These are phyloP conservation scores for Xylaria sp. DNA, from an alignment of 2,329 filamentous ascomycete genomes.

Conservation along the genomic window DNA sequence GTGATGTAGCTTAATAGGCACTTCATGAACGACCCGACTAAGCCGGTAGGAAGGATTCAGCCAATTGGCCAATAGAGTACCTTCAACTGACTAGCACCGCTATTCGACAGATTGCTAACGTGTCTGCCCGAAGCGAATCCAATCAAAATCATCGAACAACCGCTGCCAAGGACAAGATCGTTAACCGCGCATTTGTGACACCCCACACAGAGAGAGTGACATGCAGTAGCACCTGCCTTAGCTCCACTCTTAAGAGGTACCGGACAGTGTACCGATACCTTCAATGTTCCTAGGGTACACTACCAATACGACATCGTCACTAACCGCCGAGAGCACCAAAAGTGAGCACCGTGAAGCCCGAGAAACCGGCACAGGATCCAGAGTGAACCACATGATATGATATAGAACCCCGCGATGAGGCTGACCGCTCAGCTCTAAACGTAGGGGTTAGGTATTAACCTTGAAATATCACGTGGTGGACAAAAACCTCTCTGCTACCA, in stretches of 20 bases:
- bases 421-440: constrained; percentile 8
- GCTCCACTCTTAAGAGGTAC: constrained; percentile 3
- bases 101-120: constrained; percentile 17
- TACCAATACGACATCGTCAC: no score
- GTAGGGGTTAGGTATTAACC: not conserved
- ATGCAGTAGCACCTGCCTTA: constrained; percentile 24
- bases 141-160: constrained; percentile 41
- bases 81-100: constrained; percentile 4
- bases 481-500: not conserved
- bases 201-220: constrained; percentile 26
- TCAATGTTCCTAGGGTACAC: not conserved
- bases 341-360: not conserved
- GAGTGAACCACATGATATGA: constrained; percentile 11
- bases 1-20: not conserved
- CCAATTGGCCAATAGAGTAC: constrained; percentile 18
- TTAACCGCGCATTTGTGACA: constrained; percentile 28
- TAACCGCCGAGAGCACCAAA: not conserved
- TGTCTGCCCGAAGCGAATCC: constrained; percentile 40
- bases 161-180: constrained; percentile 23
- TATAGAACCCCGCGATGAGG: not conserved
- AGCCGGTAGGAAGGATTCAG: not conserved
- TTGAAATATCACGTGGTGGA: not conserved
- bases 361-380: not conserved
- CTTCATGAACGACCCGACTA: no score
- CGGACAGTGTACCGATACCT: not conserved